Evolutionary conservation across 2,329 filamentous ascomycete species (phyloP), one percentile per base, ranked within the genome.

Genomic region (Diaporthe nobilis): DNA sequence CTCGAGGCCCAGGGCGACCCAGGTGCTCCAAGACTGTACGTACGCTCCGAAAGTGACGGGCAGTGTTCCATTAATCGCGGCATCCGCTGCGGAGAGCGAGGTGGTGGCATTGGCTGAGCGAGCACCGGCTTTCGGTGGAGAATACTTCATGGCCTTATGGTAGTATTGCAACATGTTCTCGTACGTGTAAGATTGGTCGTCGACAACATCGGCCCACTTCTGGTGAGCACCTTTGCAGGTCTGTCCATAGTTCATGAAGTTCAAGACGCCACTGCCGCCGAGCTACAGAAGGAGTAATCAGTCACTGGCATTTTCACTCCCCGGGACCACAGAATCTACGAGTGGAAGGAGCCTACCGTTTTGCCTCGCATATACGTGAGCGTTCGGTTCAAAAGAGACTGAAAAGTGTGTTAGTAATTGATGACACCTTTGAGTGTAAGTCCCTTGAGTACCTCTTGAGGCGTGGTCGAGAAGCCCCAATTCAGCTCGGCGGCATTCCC

Each of bases 181-280:
- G 12, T 42, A 76, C 15, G 57, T 65, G 28, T 74, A 76, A 34
- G 53, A 63, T 37, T 74, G 34, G 25, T 76, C 75, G 15, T 44
- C 72, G 13, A 74, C 75, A 17, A 47, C 20, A 13, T 76, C 72
- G 4, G 75, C 75, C 75, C 75, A 76, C 28, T 51, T 57, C 37
- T 74, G 55, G 13, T 49, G 53, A 20, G 75, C 44, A n/a, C 71
- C 75, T 9, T 31, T 58, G n/a, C 42, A 55, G n/a, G 13, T 37
- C 4, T 65, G 71, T 8, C 39, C 37, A 61, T 76, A 76, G 17
- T 51, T 55, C 71, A 76, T 63, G 53, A 37, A 47, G n/a, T 76
- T 76, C 22, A 73, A 37, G 13, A 47, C 37, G 28, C 60, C 44
- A 34, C 61, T 67, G 1, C 74, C 74, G 28, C 74, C 74, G 47